Conservation (phyloP, 495 filamentous ascomycete genomes). For the Daldinia concentrica region DNA sequence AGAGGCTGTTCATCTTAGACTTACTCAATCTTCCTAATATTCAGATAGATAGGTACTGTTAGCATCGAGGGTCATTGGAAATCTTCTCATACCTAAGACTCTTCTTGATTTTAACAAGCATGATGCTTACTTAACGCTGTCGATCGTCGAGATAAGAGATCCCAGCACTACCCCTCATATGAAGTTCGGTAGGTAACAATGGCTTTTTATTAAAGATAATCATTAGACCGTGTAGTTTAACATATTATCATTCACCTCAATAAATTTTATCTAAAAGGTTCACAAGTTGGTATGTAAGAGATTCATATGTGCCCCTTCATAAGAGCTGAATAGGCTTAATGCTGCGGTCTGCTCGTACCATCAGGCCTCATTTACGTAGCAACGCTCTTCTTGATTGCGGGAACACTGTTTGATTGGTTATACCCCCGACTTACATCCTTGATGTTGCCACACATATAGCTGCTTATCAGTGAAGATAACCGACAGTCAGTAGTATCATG, state of each 20-base stretch:
- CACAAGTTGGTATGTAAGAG: neutral
- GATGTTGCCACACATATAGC: conserved; percentile 11
- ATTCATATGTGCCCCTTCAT: neutral
- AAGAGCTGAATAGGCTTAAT: neutral
- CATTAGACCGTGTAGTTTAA: no score
- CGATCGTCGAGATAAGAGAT: neutral
- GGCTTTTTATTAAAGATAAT: neutral
- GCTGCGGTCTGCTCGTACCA: neutral
- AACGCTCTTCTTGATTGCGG: neutral
- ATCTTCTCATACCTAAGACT: neutral
- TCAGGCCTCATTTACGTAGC: neutral
- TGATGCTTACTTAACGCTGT: neutral
- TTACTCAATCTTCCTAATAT: neutral
- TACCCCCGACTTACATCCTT: conserved; percentile 4
- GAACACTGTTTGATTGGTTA: conserved; percentile 19
- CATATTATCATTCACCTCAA: neutral
- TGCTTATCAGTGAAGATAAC: conserved; percentile 29
- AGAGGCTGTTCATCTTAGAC: neutral
- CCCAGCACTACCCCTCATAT: neutral
- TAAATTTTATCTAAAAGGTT: neutral
- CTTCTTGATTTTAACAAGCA: no score
- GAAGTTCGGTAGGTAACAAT: neutral
- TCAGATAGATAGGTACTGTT: neutral
- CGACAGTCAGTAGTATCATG: conserved; percentile 27
- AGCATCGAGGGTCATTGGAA: neutral